Evolutionary conservation across 2,329 filamentous ascomycete genomes (phyloP).

Genomic region (Hirsutella minnesotensis): DNA sequence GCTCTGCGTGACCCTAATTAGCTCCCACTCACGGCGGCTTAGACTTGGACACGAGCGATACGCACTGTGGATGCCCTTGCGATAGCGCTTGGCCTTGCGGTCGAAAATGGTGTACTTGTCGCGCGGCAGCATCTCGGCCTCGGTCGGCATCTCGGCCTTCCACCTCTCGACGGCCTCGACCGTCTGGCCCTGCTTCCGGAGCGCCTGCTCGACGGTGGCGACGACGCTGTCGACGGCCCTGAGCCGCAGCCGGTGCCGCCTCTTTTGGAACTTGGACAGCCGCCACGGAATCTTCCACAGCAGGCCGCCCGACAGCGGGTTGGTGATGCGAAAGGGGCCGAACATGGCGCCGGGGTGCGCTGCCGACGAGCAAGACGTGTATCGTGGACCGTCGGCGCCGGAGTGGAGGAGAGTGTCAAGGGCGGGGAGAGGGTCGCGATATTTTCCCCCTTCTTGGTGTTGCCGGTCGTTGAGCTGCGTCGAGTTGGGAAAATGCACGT

Average conservation of each 20-base stretch:
- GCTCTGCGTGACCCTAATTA: constrained; percentile 35
- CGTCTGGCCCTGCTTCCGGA: constrained; percentile 60
- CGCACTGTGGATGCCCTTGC: constrained; percentile 96
- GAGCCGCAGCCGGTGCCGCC: constrained; percentile 71
- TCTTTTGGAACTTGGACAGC: constrained; percentile 82
- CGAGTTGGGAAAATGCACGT: background rate
- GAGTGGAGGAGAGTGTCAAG: too few relatives aligned
- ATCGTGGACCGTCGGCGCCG: too few relatives aligned
- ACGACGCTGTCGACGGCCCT: constrained; percentile 82
- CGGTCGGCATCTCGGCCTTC: constrained; percentile 92
- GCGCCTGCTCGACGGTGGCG: constrained; percentile 65
- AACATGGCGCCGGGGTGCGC: constrained; percentile 50
- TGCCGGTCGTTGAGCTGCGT: too few relatives aligned
- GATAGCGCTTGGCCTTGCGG: constrained; percentile 86
- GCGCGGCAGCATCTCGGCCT: constrained; percentile 87
- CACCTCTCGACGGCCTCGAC: constrained; percentile 74
- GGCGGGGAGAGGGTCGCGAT: background rate
- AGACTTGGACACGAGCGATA: too few relatives aligned
- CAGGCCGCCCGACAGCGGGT: constrained; percentile 65
- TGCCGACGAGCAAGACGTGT: background rate
- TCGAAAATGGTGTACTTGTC: constrained; percentile 99
- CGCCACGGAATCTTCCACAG: constrained; percentile 98
- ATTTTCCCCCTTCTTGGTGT: background rate
- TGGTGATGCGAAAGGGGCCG: constrained; percentile 69
- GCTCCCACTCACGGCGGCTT: background rate